These are phyloP conservation scores for Fusarium miscanthi DNA, from an alignment of 2,329 filamentous ascomycete species.

Conservation along the genomic window DNA sequence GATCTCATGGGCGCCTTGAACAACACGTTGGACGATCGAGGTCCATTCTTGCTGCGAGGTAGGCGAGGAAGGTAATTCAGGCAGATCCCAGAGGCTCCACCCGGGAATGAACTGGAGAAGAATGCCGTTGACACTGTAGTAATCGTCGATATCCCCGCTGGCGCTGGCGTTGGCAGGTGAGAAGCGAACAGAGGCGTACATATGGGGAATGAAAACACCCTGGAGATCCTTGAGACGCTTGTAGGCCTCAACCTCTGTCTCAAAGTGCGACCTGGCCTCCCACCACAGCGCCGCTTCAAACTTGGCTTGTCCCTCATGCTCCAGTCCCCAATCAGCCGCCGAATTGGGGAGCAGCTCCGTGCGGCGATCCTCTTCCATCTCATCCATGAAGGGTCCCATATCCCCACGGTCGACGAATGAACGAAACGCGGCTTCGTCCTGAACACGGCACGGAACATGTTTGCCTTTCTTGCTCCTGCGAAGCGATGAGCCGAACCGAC, in stretches of 20 bases:
- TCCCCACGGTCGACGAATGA: not conserved
- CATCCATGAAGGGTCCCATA: not conserved
- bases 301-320: not conserved
- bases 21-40: not conserved
- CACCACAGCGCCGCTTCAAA: not conserved
- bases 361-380: not conserved
- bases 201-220: not conserved
- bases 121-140: not conserved
- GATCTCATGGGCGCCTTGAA: not conserved
- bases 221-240: not conserved
- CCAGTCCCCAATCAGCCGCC: not conserved
- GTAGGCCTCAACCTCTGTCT: not conserved
- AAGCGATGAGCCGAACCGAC: not conserved
- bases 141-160: not conserved
- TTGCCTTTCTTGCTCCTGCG: not conserved
- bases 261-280: not conserved
- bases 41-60: not conserved
- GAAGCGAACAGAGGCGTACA: not conserved
- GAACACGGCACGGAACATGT: not conserved
- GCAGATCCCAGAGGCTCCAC: fast-evolving
- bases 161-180: fast-evolving
- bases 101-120: not conserved
- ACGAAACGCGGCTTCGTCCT: not conserved
- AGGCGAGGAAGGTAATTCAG: not conserved
- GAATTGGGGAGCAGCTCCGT: not conserved